Conservation (phyloP, 495 filamentous ascomycete species). For the Endocarpon pusillum region DNA sequence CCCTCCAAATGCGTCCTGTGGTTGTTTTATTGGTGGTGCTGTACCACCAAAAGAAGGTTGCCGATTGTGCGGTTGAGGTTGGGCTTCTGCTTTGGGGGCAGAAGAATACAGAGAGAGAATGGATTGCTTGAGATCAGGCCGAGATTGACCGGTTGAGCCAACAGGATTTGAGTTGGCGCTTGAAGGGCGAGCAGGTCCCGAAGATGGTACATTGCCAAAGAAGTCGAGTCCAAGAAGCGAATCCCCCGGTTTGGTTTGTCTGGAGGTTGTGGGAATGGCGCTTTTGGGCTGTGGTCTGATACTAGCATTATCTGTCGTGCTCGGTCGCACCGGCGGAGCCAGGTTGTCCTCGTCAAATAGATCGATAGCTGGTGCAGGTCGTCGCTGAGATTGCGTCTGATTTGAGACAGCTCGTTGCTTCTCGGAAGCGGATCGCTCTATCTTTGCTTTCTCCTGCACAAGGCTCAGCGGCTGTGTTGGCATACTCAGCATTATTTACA, state of each 20-base stretch:
- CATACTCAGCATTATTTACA: slow-evolving; percentile 30
- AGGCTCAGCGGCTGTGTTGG: slow-evolving; percentile 43
- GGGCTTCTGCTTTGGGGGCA: slow-evolving; percentile 44
- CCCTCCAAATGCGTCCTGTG: slow-evolving; percentile 45
- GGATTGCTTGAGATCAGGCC: slow-evolving; percentile 91
- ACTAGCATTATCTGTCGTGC: slow-evolving; percentile 43
- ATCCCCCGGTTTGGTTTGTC: slow-evolving; percentile 54
- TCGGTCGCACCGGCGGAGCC: slow-evolving; percentile 45
- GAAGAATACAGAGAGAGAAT: slow-evolving; percentile 91
- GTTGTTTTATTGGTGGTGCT: slow-evolving; percentile 35
- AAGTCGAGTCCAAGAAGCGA: slow-evolving; percentile 90
- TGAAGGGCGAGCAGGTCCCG: slow-evolving; percentile 47
- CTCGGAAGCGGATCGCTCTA: slow-evolving; percentile 44
- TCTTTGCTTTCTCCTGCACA: slow-evolving; percentile 55
- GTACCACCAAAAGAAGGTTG: slow-evolving; percentile 51
- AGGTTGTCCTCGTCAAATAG: slow-evolving; percentile 43
- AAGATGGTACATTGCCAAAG: slow-evolving; percentile 51
- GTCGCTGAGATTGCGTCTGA: slow-evolving; percentile 22
- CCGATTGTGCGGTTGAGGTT: slow-evolving; percentile 37
- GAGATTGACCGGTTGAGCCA: slow-evolving; percentile 43
- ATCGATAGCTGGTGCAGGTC: slow-evolving; percentile 33
- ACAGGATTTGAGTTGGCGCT: slow-evolving; percentile 49
- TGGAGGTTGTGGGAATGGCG: slow-evolving; percentile 41
- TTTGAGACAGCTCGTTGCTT: slow-evolving; percentile 25
- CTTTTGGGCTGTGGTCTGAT: slow-evolving; percentile 25